Evolutionary conservation across 306 rosid genomes (phyloP).

Genomic region (Lagenaria siceraria): DNA sequence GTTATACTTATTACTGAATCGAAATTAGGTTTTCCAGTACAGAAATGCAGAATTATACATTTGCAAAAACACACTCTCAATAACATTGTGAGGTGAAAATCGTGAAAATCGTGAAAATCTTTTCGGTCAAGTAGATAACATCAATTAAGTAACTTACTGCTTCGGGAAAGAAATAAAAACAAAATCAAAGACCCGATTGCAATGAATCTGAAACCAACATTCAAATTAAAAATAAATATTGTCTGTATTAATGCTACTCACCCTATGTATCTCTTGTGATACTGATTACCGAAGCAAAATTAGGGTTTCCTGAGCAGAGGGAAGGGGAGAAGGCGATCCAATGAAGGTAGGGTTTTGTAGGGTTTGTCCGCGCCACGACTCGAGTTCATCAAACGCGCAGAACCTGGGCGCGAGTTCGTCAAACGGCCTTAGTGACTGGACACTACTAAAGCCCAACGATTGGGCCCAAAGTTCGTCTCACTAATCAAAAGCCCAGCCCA

Average conservation of each 20-base stretch:
- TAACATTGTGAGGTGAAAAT: not conserved
- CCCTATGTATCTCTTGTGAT: not conserved
- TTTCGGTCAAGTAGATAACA: not conserved
- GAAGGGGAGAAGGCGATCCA: not conserved
- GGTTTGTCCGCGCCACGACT: not conserved
- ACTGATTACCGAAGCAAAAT: not conserved
- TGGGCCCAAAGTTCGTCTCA: not conserved
- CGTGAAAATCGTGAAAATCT: not conserved
- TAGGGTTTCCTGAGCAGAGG: not conserved
- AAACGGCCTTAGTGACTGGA: not conserved
- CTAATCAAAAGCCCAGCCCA: not conserved
- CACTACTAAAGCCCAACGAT: not conserved
- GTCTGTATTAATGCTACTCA: not conserved
- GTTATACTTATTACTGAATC: not conserved
- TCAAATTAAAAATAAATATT: too few relatives aligned
- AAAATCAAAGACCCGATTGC: not conserved
- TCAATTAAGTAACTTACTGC: not conserved
- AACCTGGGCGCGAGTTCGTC: not conserved
- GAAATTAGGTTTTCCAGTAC: not conserved
- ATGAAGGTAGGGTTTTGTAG: not conserved
- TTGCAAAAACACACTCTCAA: not conserved
- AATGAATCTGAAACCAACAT: not conserved
- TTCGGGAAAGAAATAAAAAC: not conserved
- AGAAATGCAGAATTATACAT: too few relatives aligned
- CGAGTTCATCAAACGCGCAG: not conserved